Percentiles rank a stretch among this genome's conserved stretches.
Conservation (phyloP, 805 yeast genomes). For the Yarrowia osloensis region DNA sequence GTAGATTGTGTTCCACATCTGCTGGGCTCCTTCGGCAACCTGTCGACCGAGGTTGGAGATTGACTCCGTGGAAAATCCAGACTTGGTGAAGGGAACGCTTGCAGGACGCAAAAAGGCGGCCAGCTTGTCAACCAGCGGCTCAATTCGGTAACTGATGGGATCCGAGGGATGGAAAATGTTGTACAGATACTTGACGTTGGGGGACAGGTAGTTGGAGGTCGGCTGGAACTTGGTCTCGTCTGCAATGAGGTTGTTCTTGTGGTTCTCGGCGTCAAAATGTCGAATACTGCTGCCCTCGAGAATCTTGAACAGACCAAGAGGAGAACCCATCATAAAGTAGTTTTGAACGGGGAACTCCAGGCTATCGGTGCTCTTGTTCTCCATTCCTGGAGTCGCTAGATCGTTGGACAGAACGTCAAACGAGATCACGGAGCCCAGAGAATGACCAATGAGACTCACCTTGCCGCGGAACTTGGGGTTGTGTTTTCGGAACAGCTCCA, state of each 20-base stretch:
- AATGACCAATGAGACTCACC: slow-evolving; percentile 85
- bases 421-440: slow-evolving; percentile 83
- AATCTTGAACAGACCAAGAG: slow-evolving; percentile 81
- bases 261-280: slow-evolving; percentile 2
- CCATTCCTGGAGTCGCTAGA: slow-evolving; percentile 42
- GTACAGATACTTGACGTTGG: slow-evolving; percentile 60
- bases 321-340: slow-evolving; percentile 84
- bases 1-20: slow-evolving; percentile 29
- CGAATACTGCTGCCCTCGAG: slow-evolving; percentile 64
- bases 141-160: slow-evolving; percentile 86
- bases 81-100: slow-evolving; percentile 55
- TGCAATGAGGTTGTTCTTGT: slow-evolving; percentile 31
- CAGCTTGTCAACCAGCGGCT: slow-evolving; percentile 67
- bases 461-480: slow-evolving; percentile 61
- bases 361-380: slow-evolving; percentile 42
- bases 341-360: slow-evolving; percentile 73
- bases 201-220: slow-evolving; percentile 5
- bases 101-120: slow-evolving; percentile 56
- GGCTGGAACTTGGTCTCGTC: not conserved
- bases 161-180: slow-evolving; percentile 90
- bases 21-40: slow-evolving; percentile 26
- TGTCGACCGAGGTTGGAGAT: slow-evolving; percentile 22
- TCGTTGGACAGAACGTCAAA: slow-evolving; percentile 63
- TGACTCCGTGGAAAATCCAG: slow-evolving; percentile 44
- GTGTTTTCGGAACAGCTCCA: slow-evolving; percentile 55